Conservation (phyloP, 306 rosid species). For the Cyclanthera cordifolia region DNA sequence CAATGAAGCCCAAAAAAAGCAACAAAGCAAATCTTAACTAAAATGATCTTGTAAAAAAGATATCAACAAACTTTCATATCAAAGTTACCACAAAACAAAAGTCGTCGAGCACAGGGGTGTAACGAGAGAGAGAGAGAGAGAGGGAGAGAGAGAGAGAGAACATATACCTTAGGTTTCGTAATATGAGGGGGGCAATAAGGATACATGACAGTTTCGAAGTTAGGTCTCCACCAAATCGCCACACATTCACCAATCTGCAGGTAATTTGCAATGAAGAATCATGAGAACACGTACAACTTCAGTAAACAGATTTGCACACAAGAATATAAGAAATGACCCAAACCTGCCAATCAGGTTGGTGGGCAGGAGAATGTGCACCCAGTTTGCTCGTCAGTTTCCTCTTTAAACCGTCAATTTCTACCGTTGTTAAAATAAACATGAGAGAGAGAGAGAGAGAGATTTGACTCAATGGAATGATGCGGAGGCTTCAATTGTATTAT, state of each 20-base stretch:
- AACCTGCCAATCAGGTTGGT: conserved; percentile 94
- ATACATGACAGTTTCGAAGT: conserved; percentile 93
- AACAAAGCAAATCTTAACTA: neutral
- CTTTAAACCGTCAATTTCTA: conserved; percentile 89
- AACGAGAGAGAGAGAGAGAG: no score
- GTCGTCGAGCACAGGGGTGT: neutral
- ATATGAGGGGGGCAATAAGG: conserved; percentile 99
- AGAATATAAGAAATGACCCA: neutral
- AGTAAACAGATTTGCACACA: neutral
- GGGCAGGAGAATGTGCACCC: conserved; percentile 71
- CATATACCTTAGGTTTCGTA: conserved; percentile 79
- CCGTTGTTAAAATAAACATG: neutral
- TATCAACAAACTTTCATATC: neutral
- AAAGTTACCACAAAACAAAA: neutral
- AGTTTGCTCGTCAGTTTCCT: conserved; percentile 96
- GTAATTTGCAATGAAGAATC: conserved; percentile 1
- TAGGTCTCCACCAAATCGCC: conserved; percentile 99
- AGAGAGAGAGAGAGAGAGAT: conserved; percentile 9
- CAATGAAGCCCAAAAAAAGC: neutral
- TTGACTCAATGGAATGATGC: neutral
- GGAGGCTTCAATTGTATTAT: neutral
- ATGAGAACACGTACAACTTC: neutral
- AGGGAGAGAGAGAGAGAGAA: neutral
- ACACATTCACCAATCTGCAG: conserved; percentile 96
- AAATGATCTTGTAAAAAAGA: neutral